Evolutionary conservation across 176 grass and related monocot genomes (phyloP), one percentile per base, ranked within the genome.

Genomic region (Hyparrhenia diplandra): DNA sequence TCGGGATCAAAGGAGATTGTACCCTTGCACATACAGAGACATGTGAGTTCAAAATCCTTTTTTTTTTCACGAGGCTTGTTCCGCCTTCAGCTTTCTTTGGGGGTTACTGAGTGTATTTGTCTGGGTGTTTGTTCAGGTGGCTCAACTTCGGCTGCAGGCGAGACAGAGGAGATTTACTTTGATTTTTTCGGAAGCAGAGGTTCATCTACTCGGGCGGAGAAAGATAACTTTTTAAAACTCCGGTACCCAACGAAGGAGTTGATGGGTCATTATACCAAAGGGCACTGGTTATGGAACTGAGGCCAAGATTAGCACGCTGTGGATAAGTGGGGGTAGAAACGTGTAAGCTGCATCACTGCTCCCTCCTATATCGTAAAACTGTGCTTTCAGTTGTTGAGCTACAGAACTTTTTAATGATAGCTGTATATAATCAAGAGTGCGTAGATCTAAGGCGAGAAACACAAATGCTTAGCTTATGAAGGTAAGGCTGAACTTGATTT

Each of bases 241-340:
- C 80, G 80, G 17, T 99, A 93, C 58, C 96, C 92, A 5, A 99
- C 96, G 5, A 99, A 95, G 86, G 92, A 95, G 69, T 76, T 55
- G 28, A 85, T 99, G 46, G 72, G 68, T 13, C 77, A 91, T 73
- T 99, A 99, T 75, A 34, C 79, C 76, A 99, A n/a, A 88, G 90
- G 90, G 79, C 63, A 95, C 74, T 12, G 96, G 96, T 58, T 90
- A 95, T 85, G 96, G 96, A 89, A 91, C 92, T 82, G 96, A 99
- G 80, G 87, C 90, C 37, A 99, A 95, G 92, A 80, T 99, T 54
- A 87, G 75, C 76, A 72, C 0, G 90, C 90, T 17, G 41, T 90
- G 81, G 90, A 95, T 82, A 99, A 99, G 78, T 95, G 96, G 96
- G n/a, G 92, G 96, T 27, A 89, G 90, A 95, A 99, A 99, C 92